phyloP scores from a whole-genome alignment of 140 eudicot species.

The Flaveria floridana region DNA sequence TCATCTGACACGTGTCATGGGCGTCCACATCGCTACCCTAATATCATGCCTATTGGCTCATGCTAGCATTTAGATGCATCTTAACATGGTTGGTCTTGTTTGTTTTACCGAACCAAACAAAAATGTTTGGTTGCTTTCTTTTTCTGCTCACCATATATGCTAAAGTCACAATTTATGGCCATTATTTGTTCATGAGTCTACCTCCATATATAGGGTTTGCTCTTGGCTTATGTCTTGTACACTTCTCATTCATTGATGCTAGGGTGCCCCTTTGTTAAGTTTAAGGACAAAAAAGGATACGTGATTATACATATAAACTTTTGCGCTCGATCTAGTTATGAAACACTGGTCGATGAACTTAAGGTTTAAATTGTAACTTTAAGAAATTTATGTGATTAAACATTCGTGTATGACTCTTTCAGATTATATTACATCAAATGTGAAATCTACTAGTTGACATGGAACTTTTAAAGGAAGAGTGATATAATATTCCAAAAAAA shows the following conservation, averaged over 20 bases:
- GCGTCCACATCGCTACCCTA: slow-evolving; percentile 28
- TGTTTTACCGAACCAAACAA: slow-evolving; percentile 31
- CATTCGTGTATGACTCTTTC: neutral
- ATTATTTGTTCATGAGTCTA: slow-evolving; percentile 23
- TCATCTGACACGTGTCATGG: slow-evolving; percentile 24
- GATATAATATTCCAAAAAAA: too few relatives aligned
- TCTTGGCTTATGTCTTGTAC: slow-evolving; percentile 5
- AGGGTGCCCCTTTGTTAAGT: slow-evolving; percentile 8
- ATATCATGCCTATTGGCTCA: slow-evolving; percentile 19
- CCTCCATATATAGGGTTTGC: slow-evolving; percentile 6
- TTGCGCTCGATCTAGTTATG: too few relatives aligned
- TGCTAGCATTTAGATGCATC: slow-evolving; percentile 23
- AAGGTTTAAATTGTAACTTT: neutral
- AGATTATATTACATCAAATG: neutral
- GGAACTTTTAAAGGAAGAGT: neutral
- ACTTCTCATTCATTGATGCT: neutral
- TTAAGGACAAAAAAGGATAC: slow-evolving; percentile 3
- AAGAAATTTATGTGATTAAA: neutral
- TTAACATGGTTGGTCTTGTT: slow-evolving; percentile 35
- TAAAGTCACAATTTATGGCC: slow-evolving; percentile 37
- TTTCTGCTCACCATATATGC: slow-evolving; percentile 37
- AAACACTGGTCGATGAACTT: neutral
- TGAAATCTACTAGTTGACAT: neutral
- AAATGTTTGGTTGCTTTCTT: slow-evolving; percentile 38
- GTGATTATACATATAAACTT: neutral